Percentiles rank a stretch among this genome's conserved stretches.
These are phyloP conservation scores for Fusarium subtropicale DNA, from an alignment of 2,329 filamentous ascomycete species.

Conservation along the genomic window DNA sequence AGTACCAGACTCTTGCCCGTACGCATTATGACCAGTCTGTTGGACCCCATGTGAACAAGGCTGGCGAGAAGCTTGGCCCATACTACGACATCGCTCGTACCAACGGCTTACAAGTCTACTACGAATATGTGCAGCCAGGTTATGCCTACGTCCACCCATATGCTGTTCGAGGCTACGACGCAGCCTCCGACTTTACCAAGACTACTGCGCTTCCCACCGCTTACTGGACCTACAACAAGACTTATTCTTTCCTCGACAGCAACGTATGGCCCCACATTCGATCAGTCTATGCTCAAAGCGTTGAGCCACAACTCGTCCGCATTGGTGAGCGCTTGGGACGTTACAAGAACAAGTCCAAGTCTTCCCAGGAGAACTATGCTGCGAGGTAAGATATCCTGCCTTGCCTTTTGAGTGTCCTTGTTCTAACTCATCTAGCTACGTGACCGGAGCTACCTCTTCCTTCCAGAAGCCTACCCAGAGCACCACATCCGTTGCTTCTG, in stretches of 20 bases:
- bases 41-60: constrained; percentile 78
- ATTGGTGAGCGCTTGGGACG: constrained; percentile 90
- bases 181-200: constrained; percentile 73
- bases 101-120: constrained; percentile 75
- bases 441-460: constrained; percentile 48
- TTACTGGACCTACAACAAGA: constrained; percentile 76
- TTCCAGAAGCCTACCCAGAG: constrained; percentile 53
- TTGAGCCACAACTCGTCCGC: constrained; percentile 92
- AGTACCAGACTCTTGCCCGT: constrained; percentile 70
- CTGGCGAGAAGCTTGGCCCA: constrained; percentile 69
- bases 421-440: constrained; percentile 36
- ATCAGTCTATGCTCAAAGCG: constrained; percentile 86
- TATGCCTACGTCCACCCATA: constrained; percentile 83
- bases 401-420: not conserved
- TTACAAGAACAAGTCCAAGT: constrained; percentile 64
- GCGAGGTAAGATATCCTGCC: constrained; percentile 23
- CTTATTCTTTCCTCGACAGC: constrained; percentile 76
- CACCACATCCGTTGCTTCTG: constrained; percentile 37
- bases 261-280: constrained; percentile 85
- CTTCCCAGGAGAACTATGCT: constrained; percentile 39
- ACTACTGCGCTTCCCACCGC: constrained; percentile 78
- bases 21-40: constrained; percentile 77
- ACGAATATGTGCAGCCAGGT: constrained; percentile 78
- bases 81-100: constrained; percentile 76
- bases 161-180: constrained; percentile 73